These are phyloP conservation scores for Melanomma pulvis-pyrius DNA, from an alignment of 495 filamentous ascomycete species.

Conservation along the genomic window DNA sequence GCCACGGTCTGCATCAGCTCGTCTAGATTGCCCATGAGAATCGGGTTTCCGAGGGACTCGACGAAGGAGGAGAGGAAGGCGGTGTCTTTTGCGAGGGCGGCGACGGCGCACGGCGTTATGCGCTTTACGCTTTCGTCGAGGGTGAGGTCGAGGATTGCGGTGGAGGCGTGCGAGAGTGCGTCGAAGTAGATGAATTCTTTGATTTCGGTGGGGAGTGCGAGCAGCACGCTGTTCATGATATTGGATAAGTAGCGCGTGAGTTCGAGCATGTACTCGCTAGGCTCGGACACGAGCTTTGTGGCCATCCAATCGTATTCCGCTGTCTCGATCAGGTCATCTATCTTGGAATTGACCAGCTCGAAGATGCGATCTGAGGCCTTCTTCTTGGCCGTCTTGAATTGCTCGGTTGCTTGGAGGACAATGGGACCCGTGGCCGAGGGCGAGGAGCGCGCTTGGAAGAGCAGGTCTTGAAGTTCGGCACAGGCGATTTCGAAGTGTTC, in stretches of 20 bases:
- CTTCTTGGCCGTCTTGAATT: conserved; percentile 88
- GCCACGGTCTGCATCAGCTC: conserved; percentile 89
- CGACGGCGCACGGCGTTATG: conserved; percentile 85
- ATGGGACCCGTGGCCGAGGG: conserved; percentile 74
- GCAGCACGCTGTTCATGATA: conserved; percentile 91
- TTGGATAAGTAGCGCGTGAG: conserved; percentile 90
- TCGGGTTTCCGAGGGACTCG: conserved; percentile 72
- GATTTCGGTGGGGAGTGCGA: conserved; percentile 89
- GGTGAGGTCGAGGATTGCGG: conserved; percentile 83
- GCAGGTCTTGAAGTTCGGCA: conserved; percentile 77
- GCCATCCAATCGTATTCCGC: conserved; percentile 96
- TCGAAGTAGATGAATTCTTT: conserved; percentile 98
- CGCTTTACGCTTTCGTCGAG: conserved; percentile 75
- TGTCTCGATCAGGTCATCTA: conserved; percentile 94
- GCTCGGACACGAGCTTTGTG: conserved; percentile 62
- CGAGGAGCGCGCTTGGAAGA: conserved; percentile 79
- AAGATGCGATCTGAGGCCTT: conserved; percentile 97
- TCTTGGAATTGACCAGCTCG: conserved; percentile 97
- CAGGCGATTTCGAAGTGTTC: conserved; percentile 96
- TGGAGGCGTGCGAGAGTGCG: conserved; percentile 85
- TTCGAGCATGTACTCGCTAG: conserved; percentile 91
- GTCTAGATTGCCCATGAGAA: conserved; percentile 83
- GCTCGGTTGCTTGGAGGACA: conserved; percentile 75
- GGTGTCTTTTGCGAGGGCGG: conserved; percentile 79
- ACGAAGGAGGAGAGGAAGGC: conserved; percentile 83